Percentiles rank a stretch among this genome's conserved stretches.
Conservation (phyloP, 2,329 filamentous ascomycete genomes). For the Ascocoryne sarcoides region DNA sequence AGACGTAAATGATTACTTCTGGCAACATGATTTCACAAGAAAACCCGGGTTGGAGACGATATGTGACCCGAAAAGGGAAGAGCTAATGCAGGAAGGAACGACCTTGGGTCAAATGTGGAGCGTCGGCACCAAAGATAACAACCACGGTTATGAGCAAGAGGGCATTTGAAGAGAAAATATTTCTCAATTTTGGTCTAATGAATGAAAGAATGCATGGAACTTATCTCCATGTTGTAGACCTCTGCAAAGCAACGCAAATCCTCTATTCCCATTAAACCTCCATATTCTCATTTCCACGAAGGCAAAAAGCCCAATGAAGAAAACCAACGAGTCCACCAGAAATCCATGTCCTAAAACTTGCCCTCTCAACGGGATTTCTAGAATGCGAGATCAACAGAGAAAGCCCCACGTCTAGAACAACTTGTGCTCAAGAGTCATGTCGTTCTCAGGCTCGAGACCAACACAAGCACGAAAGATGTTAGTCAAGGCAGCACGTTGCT, state of each 20-base stretch:
- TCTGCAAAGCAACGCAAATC: background rate
- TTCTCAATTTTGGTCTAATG: slow-evolving; percentile 17
- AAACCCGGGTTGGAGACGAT: too few species aligned
- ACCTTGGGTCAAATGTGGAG: too few species aligned
- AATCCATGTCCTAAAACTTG: background rate
- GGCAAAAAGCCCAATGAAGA: too few species aligned
- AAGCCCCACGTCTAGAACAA: slow-evolving; percentile 53
- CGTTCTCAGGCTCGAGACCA: slow-evolving; percentile 91
- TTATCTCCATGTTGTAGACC: slow-evolving; percentile 25
- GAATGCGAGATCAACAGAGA: background rate
- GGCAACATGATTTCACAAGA: too few species aligned
- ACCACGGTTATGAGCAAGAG: background rate
- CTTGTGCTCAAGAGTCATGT: slow-evolving; percentile 99
- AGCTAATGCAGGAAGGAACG: too few species aligned
- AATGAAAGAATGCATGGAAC: slow-evolving; percentile 27
- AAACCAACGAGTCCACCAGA: slow-evolving; percentile 7
- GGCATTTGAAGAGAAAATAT: slow-evolving; percentile 1
- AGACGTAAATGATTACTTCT: too few species aligned
- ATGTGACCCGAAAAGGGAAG: too few species aligned
- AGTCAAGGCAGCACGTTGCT: slow-evolving; percentile 88
- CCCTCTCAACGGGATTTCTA: background rate
- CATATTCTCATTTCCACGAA: too few species aligned
- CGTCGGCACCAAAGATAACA: too few species aligned
- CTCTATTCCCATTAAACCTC: too few species aligned
- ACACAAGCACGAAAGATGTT: slow-evolving; percentile 99